These are phyloP conservation scores for Candida berthetii DNA, from an alignment of 805 yeast species.

Conservation along the genomic window DNA sequence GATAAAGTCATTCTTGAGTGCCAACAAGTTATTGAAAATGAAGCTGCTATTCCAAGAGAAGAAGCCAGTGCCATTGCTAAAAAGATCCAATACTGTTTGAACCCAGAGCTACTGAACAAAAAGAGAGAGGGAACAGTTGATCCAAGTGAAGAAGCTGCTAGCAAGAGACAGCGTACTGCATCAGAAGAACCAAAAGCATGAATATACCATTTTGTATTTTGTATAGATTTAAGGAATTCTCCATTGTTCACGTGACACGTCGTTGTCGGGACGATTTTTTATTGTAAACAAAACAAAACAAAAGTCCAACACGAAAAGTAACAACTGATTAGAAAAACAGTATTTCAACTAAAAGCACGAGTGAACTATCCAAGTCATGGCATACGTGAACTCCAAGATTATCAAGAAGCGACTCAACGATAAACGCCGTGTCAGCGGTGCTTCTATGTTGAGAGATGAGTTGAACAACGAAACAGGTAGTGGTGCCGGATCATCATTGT, in stretches of 20 bases:
- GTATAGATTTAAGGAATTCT: background rate
- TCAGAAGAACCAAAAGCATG: conserved; percentile 3
- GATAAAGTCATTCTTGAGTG: conserved; percentile 43
- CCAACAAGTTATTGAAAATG: conserved; percentile 34
- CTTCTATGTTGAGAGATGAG: conserved; percentile 24
- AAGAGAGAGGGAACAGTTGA: conserved; percentile 20
- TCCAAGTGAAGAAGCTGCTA: conserved; percentile 21
- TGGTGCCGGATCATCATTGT: conserved; percentile 8
- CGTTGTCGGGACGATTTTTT: no score
- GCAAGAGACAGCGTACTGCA: conserved; percentile 19
- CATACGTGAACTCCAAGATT: conserved; percentile 19
- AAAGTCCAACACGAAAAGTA: no score
- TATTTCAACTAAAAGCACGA: background rate
- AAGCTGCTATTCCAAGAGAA: conserved; percentile 45
- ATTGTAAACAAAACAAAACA: conserved; percentile 1
- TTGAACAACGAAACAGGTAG: conserved; percentile 11
- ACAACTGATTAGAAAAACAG: background rate
- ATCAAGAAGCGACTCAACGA: conserved; percentile 21
- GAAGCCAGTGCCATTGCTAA: conserved; percentile 59
- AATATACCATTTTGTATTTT: no score
- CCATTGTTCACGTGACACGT: conserved; percentile 1
- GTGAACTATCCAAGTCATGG: conserved; percentile 9
- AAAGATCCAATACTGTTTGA: conserved; percentile 55
- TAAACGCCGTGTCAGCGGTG: conserved; percentile 24
- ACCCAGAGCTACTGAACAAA: conserved; percentile 50